Base-by-base conservation (phyloP, 2,329 filamentous ascomycete genomes). In the Alternaria dauci region DNA sequence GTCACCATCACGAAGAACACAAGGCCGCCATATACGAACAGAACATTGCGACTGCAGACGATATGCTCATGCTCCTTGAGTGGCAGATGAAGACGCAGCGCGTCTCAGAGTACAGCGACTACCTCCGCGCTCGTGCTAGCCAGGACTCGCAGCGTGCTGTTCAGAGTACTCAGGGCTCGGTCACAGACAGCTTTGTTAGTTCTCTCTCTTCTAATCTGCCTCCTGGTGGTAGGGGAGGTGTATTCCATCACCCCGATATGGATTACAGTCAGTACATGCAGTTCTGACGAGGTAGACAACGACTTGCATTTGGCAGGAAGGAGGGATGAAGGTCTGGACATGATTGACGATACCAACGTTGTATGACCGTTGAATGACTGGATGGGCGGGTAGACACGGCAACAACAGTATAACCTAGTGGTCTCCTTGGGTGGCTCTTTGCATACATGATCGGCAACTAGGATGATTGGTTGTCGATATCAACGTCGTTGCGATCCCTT, bases 41-140 rank as follows among this genome's bases (percentile, higher is more conserved):
- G 16, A 38, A 52, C 9, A 32, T 32, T 2, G 39, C 39, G 5
- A 12, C 25, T 6, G 12, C 6, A 20, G 39, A 61, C 26, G 34
- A 54, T 3, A 53, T 55, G 18, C n/a, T 14, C 23, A 41, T 54
- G 12, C 42, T 67, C 12, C 39, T 42, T 12, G 59, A 68, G 42
- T 71, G 68, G 68, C 65, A 70, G 48, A 55, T 63, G 5, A 69
- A 65, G 47, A 51, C 57, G 8, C 63, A 64, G 52, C 69, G 69
- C 8, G 69, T 71, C 6, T 62, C 58, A 8, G 63, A 70, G 39
- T 71, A 71, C 50, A 66, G 56, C 34, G 55, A 46, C 23, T 71
- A 71, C 23, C 63, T 71, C 8, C 63, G 69, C 9, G 52, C 54
- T 36, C 58, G 58, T 25, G 69, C 69, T 2, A 70, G 69, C 34